Evolutionary conservation across 2,329 filamentous ascomycete species (phyloP), one percentile per base, ranked within the genome.

Genomic region (Arachnomyces sp.): DNA sequence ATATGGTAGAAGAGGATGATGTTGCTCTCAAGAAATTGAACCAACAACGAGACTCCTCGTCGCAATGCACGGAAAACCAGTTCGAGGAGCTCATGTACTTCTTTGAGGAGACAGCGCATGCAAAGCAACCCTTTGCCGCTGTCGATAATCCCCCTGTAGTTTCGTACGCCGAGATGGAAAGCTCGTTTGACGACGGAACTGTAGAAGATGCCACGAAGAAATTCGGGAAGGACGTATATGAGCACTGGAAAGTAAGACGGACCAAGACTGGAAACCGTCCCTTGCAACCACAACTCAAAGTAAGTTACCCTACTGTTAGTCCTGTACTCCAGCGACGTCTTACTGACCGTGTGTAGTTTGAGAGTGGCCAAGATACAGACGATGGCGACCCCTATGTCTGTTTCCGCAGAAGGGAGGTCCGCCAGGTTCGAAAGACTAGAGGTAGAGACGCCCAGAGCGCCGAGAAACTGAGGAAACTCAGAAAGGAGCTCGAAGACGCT

Each of bases 301-400:
- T 71, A 53, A 49, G 58, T 40, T 25, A n/a, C 34, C 31, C 31
- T 32, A 31, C 42, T 29, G 17, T 28, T 3, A 28, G 28, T 18
- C 18, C 5, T 7, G 11, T 28, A 13, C n/a, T 18, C 35, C 7
- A 32, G 34, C 36, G 40, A 53, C 57, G 40, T 25, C 9, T 25
- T 25, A 25, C 9, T 25, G 20, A 25, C 20, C 49, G 29, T 30
- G 31, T 36, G 39, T 55, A 72, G 68, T 92, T 94, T 50, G 92
- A 98, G 68, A 93, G 82, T 34, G 87, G 92, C 48, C 84, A 87
- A 58, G 90, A 96, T 49, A 93, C 82, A 45, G 92, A 98, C 62
- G 92, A 98, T 59, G 79, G 85, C 54, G 92, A 98, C 65, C 92
- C 92, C 36, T 98, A 94, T 66, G 89, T 98, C 55, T 98, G 92